Evolutionary conservation across 306 rosid genomes (phyloP), one percentile per base, ranked within the genome.

Genomic region (Quercus agrifolia): DNA sequence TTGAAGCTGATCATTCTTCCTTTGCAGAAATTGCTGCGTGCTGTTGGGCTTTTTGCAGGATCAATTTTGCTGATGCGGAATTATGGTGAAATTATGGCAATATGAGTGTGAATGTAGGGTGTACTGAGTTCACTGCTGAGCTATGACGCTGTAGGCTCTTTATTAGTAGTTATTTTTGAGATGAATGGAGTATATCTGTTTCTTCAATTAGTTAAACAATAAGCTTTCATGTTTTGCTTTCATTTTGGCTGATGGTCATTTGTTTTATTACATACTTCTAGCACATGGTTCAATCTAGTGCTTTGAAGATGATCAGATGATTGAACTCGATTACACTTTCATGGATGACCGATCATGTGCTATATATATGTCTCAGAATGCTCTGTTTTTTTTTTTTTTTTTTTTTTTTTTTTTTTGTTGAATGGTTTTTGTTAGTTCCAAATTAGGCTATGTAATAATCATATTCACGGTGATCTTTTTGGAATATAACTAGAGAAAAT

Each of bases 41-140:
- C 98, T 46, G 80, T 78, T 1, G 97, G 97, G 74, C 62, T 94
- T 59, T 94, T 94, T 74, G 93, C 82, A 5, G 97, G 97, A 71
- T 87, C 97, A 6, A 85, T 94, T 54, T 56, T 89, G 56, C 82
- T 94, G 25, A 88, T 92, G 91, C 83, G 98, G 78, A 88, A 81
- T 55, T 92, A 90, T 62, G 98, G 97, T 38, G 96, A 94, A 69
- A 88, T 92, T 15, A 94, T 94, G 98, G 90, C 98, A n/a, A 78
- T 94, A 18, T 94, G 83, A 94, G 83, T 73, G 68, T 55, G 73
- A 54, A 79, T 51, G 75, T 33, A 75, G 52, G 21, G 57, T 57
- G 71, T n/a, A 57, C 27, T 59, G 74, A 51, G 63, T 62, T 75
- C 44, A 78, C 76, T 74, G 59, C 81, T 72, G 56, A 41, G 76